phyloP scores from a whole-genome alignment of 1,139 yeast species.

The Blastobotrys serpentis region DNA sequence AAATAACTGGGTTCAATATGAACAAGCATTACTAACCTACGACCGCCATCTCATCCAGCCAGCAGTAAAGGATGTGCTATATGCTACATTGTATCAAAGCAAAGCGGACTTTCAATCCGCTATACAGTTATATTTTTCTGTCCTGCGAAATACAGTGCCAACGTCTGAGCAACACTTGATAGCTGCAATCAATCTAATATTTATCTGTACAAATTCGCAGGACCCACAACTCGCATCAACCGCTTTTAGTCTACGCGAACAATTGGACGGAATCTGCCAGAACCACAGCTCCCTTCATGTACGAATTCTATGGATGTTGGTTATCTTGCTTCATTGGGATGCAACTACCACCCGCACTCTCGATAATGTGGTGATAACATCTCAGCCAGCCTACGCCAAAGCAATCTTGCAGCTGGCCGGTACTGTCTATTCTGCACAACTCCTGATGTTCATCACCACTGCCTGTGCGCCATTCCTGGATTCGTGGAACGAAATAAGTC shows the following conservation, averaged over 20 bases:
- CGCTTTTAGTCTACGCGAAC: background rate
- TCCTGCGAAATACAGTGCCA: background rate
- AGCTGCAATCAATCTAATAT: conserved; percentile 5
- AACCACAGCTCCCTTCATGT: background rate
- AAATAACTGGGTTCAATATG: conserved; percentile 1
- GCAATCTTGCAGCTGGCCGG: conserved; percentile 3
- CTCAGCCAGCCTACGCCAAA: conserved; percentile 7
- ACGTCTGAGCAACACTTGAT: background rate
- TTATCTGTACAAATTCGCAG: background rate
- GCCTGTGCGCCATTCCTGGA: conserved; percentile 9
- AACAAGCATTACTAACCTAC: conserved; percentile 1
- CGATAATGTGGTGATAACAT: background rate
- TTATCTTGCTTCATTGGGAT: conserved; percentile 4
- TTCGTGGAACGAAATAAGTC: conserved; percentile 9
- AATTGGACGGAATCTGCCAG: background rate
- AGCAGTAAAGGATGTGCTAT: background rate
- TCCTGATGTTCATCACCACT: conserved; percentile 6
- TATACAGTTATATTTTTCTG: background rate
- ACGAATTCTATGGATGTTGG: conserved; percentile 9
- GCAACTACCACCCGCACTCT: background rate
- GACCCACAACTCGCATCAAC: conserved; percentile 1
- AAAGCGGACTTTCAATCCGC: background rate
- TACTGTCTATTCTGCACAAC: background rate
- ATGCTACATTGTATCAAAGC: background rate
- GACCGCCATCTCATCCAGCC: background rate